phyloP scores from a whole-genome alignment of 1,139 yeast genomes.

The Hyphopichia wangnamkhiaoensis region DNA sequence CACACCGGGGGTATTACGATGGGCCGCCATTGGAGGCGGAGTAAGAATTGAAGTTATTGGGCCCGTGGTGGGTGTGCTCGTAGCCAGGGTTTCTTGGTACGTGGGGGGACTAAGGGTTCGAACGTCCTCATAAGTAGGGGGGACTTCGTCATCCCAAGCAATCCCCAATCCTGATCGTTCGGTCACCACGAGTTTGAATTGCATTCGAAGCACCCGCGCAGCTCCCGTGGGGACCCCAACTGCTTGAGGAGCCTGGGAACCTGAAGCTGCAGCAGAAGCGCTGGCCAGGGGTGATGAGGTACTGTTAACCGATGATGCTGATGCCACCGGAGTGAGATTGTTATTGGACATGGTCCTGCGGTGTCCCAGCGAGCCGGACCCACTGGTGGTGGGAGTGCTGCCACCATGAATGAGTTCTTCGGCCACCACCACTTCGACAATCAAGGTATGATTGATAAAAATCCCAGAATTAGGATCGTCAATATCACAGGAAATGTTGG shows the following conservation, averaged over 20 bases:
- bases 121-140: conserved; percentile 91
- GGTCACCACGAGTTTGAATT: conserved; percentile 74
- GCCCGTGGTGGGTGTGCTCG: conserved; percentile 24
- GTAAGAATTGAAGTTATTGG: conserved; percentile 15
- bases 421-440: conserved; percentile 89
- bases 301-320: conserved; percentile 11
- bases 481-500: conserved; percentile 75
- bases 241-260: conserved; percentile 14
- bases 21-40: conserved; percentile 14
- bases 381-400: background rate
- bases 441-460: conserved; percentile 68
- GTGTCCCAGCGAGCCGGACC: conserved; percentile 1
- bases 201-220: conserved; percentile 93
- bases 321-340: conserved; percentile 17
- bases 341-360: background rate
- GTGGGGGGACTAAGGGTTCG: conserved; percentile 84
- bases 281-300: conserved; percentile 4
- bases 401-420: conserved; percentile 67
- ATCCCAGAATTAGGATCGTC: conserved; percentile 83
- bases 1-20: conserved; percentile 36
- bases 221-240: conserved; percentile 90
- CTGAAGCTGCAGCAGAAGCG: conserved; percentile 2
- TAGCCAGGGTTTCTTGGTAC: conserved; percentile 43
- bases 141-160: conserved; percentile 99
- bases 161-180: conserved; percentile 95